These are phyloP conservation scores for Agrocybe praecox DNA, from an alignment of 768 basidiomycete species.

Conservation along the genomic window DNA sequence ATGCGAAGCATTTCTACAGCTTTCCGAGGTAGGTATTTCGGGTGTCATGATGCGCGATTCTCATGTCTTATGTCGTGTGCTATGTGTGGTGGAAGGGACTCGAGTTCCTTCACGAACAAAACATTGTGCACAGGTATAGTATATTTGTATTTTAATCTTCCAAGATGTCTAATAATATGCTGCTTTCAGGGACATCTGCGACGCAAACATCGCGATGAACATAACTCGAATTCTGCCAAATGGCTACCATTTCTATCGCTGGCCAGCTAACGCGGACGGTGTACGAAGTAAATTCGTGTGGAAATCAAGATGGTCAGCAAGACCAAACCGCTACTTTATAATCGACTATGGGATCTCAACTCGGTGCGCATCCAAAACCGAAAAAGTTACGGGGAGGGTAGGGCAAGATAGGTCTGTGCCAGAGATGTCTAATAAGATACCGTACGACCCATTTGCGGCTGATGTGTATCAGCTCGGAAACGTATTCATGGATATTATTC, in stretches of 20 bases:
- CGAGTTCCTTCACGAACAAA: slow-evolving; percentile 4
- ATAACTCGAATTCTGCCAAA: slow-evolving; percentile 12
- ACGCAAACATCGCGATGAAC: slow-evolving; percentile 20
- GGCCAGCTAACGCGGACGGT: not conserved
- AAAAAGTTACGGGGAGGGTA: not conserved
- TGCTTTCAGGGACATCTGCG: slow-evolving; percentile 23
- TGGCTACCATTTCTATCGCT: slow-evolving; percentile 14
- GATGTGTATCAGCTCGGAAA: slow-evolving; percentile 8
- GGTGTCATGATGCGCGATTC: too few species aligned
- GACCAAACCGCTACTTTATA: not conserved
- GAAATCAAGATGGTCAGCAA: slow-evolving; percentile 1
- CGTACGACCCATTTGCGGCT: slow-evolving; percentile 1
- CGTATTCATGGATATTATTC: not conserved
- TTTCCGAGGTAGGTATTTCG: slow-evolving; percentile 12
- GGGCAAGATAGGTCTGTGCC: slow-evolving; percentile 3
- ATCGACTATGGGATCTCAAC: slow-evolving; percentile 5
- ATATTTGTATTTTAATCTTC: not conserved
- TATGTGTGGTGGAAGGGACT: slow-evolving; percentile 2
- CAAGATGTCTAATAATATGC: not conserved
- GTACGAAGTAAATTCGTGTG: not conserved
- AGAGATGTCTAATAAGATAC: not conserved
- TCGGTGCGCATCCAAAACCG: not conserved
- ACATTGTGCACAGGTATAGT: slow-evolving; percentile 2
- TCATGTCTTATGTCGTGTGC: too few species aligned
- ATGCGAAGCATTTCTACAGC: slow-evolving; percentile 8